Evolutionary conservation across 768 basidiomycete genomes (phyloP), one percentile per base, ranked within the genome.

Genomic region (Psilocybe sp.): DNA sequence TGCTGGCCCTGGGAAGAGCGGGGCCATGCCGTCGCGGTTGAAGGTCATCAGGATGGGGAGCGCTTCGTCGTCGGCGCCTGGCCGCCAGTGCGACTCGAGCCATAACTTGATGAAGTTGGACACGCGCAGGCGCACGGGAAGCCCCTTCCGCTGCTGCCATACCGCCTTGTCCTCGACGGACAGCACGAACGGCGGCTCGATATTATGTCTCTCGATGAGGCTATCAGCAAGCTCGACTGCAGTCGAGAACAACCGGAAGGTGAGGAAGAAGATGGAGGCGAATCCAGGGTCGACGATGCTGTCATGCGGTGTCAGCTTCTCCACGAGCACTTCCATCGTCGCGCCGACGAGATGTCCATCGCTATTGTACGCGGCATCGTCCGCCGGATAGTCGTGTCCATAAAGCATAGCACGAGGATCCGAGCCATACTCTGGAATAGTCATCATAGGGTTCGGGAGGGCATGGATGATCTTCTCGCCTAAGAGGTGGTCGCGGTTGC

Each of bases 301-400:
- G 62, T 93, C 92, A 62, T 97, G 92, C 4, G 95, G 93, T 15
- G 96, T 96, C 86, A 98, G 89, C 71, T 92, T 94, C 71, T 96
- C 94, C n/a, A 98, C 87, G 38, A 99, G 74, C 1, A 87, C 94
- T 14, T 78, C 78, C 53, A 99, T 74, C 4, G 92, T 93, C 2
- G 93, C 97, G 18, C 93, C 95, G 9, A 94, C 88, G 15, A 98
- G 82, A 55, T 84, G 81, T 2, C 94, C 95, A 11, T 98, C 94
- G 40, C 78, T 77, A 64, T 95, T 97, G 74, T 92, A 94, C 4
- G 87, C 82, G 43, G 96, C 88, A 61, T 99, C 95, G 33, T 87
- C 82, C 4, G 82, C 69, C 11, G 84, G 76, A 65, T 94, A 90
- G 58, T 97, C 93, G 63, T 89, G 82, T n/a, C 80, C 74, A 54